phyloP scores from a whole-genome alignment of 257 asterid genomes.

The Rubia yunnanensis region DNA sequence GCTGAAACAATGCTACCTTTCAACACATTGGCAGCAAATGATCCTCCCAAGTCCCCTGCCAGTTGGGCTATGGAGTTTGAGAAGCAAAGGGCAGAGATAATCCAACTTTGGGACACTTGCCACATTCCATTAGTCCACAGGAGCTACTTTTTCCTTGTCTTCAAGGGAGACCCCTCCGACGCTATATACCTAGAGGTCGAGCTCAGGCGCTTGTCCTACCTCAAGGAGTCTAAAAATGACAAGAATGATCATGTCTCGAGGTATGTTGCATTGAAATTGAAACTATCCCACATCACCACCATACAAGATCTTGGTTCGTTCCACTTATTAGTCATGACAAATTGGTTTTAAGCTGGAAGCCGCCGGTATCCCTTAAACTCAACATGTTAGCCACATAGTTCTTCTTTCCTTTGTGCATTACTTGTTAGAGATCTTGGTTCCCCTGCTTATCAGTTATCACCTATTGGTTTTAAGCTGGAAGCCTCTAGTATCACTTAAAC shows the following conservation, averaged over 20 bases:
- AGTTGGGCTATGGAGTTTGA: constrained; percentile 57
- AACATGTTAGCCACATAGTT: no score
- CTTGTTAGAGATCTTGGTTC: no score
- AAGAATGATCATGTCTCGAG: constrained; percentile 37
- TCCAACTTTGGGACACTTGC: constrained; percentile 71
- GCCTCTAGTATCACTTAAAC: no score
- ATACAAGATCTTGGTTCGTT: no score
- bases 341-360: no score
- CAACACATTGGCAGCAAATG: constrained; percentile 7
- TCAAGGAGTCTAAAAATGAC: constrained; percentile 31
- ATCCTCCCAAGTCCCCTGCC: constrained; percentile 21
- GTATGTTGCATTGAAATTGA: no score
- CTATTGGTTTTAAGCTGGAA: no score
- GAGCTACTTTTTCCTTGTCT: constrained; percentile 64
- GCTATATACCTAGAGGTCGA: constrained; percentile 88
- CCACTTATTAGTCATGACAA: no score
- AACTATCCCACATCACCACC: no score
- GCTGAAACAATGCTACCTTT: constrained; percentile 8
- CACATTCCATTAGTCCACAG: constrained; percentile 59
- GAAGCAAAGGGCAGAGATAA: constrained; percentile 52
- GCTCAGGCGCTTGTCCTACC: constrained; percentile 66
- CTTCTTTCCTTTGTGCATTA: no score
- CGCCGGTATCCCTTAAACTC: no score
- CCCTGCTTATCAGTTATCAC: no score
- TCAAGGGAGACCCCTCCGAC: constrained; percentile 80